Conservation (phyloP, 2,329 filamentous ascomycete genomes). For the Incumbomyces lentus region DNA sequence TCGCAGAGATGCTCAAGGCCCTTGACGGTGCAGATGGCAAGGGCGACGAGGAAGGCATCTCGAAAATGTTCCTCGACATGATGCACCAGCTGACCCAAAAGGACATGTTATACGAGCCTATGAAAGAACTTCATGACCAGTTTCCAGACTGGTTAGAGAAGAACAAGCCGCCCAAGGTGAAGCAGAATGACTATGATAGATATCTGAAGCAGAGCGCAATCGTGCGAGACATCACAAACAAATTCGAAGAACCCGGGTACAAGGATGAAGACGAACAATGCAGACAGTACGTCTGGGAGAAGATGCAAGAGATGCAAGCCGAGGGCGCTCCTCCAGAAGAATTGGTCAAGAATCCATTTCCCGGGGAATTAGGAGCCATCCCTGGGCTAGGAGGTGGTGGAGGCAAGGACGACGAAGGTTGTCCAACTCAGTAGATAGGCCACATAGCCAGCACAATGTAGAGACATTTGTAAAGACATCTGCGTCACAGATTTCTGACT, state of each 20-base stretch:
- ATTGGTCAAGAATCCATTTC: constrained; percentile 49
- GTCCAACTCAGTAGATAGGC: constrained; percentile 42
- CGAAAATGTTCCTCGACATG: constrained; percentile 92
- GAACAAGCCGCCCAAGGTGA: constrained; percentile 55
- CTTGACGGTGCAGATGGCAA: constrained; percentile 54
- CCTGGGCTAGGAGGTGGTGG: constrained; percentile 55
- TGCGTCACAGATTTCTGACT: no score
- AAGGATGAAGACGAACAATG: constrained; percentile 71
- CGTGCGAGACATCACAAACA: constrained; percentile 74
- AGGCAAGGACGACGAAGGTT: constrained; percentile 52
- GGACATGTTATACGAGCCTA: constrained; percentile 94
- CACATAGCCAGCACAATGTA: no score
- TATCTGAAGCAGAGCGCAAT: constrained; percentile 72
- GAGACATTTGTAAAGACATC: no score
- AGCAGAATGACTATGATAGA: constrained; percentile 60
- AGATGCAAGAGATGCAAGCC: constrained; percentile 99
- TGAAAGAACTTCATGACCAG: constrained; percentile 92
- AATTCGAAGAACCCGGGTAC: constrained; percentile 76
- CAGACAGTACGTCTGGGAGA: constrained; percentile 86
- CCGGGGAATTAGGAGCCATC: constrained; percentile 35
- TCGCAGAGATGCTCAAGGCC: constrained; percentile 86
- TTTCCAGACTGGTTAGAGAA: constrained; percentile 81
- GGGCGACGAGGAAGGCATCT: constrained; percentile 65
- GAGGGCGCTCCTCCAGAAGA: constrained; percentile 83
- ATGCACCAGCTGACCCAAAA: constrained; percentile 99